These are phyloP conservation scores for Barbarea vulgaris DNA, from an alignment of 345 rosid species.

Conservation along the genomic window DNA sequence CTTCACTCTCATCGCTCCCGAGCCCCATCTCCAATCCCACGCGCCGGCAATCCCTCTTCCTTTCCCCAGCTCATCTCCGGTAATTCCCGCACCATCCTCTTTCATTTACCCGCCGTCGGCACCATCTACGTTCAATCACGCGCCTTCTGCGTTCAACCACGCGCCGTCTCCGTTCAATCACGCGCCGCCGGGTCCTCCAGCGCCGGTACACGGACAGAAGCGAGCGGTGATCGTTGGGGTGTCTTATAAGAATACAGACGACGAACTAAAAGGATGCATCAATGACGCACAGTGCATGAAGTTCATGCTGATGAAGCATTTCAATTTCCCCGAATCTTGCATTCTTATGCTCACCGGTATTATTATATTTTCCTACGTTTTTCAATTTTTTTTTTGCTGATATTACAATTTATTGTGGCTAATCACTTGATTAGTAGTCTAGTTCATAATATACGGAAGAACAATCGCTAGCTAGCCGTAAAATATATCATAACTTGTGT, in stretches of 20 bases:
- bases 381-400: background rate
- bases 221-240: conserved; percentile 82
- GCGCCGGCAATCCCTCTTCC: conserved; percentile 31
- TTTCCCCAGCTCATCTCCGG: conserved; percentile 10
- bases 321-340: conserved; percentile 79
- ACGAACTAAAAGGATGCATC: conserved; percentile 82
- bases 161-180: conserved; percentile 52
- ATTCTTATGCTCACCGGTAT: conserved; percentile 78
- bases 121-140: conserved; percentile 44
- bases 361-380: background rate
- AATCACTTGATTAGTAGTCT: background rate
- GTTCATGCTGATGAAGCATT: conserved; percentile 72
- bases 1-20: conserved; percentile 61
- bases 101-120: conserved; percentile 40
- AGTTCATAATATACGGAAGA: background rate
- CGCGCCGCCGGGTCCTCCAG: conserved; percentile 59
- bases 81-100: conserved; percentile 38
- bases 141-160: too few relatives aligned
- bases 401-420: background rate
- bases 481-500: background rate
- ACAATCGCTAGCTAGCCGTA: background rate
- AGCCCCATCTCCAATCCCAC: conserved; percentile 35
- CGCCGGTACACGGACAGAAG: conserved; percentile 60
- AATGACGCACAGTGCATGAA: conserved; percentile 91
- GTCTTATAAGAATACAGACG: conserved; percentile 52